Evolutionary conservation across 129 eudicot genomes (phyloP).

Genomic region (Pittosporum tobira): DNA sequence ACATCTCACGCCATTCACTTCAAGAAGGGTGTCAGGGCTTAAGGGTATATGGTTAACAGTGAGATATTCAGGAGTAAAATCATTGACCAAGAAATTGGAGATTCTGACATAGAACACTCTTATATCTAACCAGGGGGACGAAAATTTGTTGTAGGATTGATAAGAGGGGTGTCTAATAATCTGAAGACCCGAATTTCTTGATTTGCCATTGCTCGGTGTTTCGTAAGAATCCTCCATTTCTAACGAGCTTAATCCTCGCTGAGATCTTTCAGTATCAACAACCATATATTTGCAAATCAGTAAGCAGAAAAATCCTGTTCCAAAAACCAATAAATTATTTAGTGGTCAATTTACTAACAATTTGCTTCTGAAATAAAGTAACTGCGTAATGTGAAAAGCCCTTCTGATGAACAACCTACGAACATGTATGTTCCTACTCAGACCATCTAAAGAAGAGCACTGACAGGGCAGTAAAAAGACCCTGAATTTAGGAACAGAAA

Average conservation of each 20-base stretch:
- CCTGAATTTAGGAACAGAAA: conserved; percentile 25
- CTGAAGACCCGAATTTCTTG: conserved; percentile 39
- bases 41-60: conserved; percentile 63
- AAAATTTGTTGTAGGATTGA: conserved; percentile 27
- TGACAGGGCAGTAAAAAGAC: conserved; percentile 13
- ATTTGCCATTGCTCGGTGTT: conserved; percentile 25
- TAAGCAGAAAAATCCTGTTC: conserved; percentile 28
- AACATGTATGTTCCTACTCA: no score
- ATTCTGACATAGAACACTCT: conserved; percentile 74
- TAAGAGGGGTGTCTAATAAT: conserved; percentile 51
- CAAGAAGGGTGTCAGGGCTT: conserved; percentile 67
- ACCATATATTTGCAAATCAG: conserved; percentile 4
- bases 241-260: conserved; percentile 15
- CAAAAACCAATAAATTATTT: conserved; percentile 6
- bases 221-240: conserved; percentile 46
- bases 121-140: conserved; percentile 59
- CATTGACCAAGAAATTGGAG: conserved; percentile 58
- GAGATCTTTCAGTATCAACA: conserved; percentile 12
- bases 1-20: conserved; percentile 71
- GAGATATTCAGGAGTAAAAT: conserved; percentile 50
- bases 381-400: neutral
- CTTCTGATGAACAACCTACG: no score
- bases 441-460: neutral
- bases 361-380: neutral
- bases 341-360: neutral